Evolutionary conservation across 2,329 filamentous ascomycete genomes (phyloP).

Genomic region (Diaporthe vaccinii): DNA sequence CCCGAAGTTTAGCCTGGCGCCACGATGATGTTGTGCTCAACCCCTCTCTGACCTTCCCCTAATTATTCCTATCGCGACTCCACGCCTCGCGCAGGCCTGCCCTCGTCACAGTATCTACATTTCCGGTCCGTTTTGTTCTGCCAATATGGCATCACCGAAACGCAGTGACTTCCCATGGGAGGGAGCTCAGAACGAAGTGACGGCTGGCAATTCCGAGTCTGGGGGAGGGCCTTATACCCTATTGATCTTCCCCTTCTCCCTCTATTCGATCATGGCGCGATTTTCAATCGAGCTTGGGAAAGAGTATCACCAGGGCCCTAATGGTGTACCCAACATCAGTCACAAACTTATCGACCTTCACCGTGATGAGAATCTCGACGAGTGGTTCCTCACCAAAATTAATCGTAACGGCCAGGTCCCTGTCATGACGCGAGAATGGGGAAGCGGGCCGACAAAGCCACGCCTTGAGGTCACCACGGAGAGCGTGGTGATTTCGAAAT

Average conservation of each 20-base stretch:
- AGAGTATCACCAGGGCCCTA: constrained; percentile 28
- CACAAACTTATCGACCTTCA: constrained; percentile 39
- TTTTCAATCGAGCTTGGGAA: constrained; percentile 38
- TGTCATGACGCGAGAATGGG: constrained; percentile 37
- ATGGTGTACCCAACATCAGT: constrained; percentile 13
- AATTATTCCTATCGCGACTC: background rate
- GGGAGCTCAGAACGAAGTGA: no score
- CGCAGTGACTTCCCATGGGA: background rate
- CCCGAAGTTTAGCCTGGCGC: constrained; percentile 10
- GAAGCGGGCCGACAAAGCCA: constrained; percentile 2
- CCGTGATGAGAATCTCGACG: constrained; percentile 37
- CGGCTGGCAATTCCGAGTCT: background rate
- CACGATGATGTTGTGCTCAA: constrained; percentile 2
- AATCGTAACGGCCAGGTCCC: constrained; percentile 43
- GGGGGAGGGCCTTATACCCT: constrained; percentile 38
- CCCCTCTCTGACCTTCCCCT: constrained; percentile 2
- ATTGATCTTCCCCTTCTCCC: constrained; percentile 41
- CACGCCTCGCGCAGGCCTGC: no score
- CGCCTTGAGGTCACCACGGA: background rate
- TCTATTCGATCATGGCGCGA: constrained; percentile 43
- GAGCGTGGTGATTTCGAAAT: constrained; percentile 24
- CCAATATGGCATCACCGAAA: background rate
- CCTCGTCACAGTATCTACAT: background rate
- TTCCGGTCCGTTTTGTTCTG: background rate
- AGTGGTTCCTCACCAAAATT: constrained; percentile 38